Evolutionary conservation across 768 basidiomycete species (phyloP).

Genomic region (Leccinellum albellum): DNA sequence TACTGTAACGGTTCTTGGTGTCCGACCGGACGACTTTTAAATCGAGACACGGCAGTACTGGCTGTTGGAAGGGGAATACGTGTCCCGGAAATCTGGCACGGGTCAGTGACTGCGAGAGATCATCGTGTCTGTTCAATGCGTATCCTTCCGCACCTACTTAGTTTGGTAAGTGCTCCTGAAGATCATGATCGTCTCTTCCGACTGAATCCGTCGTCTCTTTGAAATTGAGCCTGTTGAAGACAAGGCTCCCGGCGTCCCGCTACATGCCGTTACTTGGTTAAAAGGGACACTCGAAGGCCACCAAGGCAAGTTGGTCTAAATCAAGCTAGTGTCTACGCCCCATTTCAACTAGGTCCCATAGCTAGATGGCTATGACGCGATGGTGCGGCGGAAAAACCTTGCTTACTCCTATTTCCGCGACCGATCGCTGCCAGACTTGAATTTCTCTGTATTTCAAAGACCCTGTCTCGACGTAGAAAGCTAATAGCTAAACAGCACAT

Average conservation of each 20-base stretch:
- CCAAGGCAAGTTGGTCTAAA: not conserved
- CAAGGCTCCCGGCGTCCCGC: not conserved
- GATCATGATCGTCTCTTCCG: not conserved
- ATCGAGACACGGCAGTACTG: no score
- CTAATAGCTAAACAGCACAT: no score
- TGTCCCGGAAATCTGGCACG: not conserved
- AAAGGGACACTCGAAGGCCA: no score
- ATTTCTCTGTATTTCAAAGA: no score
- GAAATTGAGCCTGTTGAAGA: not conserved
- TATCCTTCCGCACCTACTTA: not conserved
- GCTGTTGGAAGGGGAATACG: not conserved
- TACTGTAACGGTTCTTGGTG: not conserved
- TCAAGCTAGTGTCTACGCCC: no score
- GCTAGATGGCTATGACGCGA: no score
- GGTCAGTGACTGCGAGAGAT: not conserved
- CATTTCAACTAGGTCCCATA: no score
- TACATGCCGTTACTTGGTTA: not conserved
- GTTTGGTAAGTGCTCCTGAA: not conserved
- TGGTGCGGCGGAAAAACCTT: no score
- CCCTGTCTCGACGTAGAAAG: no score
- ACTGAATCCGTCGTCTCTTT: not conserved
- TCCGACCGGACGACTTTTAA: not conserved
- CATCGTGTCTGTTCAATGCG: not conserved
- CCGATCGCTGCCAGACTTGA: no score
- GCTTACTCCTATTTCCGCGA: no score